Evolutionary conservation across 2,329 filamentous ascomycete genomes (phyloP).

Genomic region (Exophiala oligosperma): DNA sequence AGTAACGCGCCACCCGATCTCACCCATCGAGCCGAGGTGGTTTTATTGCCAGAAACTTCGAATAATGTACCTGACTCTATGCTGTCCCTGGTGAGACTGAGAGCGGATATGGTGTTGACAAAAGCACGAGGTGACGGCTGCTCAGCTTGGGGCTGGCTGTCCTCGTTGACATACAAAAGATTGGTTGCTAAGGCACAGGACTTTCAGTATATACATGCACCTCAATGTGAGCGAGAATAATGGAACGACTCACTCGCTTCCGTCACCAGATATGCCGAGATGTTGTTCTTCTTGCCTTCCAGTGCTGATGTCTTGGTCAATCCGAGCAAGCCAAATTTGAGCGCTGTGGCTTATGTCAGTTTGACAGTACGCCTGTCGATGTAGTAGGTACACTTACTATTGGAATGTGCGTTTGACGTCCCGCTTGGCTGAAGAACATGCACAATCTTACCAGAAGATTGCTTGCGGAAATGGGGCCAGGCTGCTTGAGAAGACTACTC

Average conservation of each 20-base stretch:
- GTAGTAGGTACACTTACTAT: background rate
- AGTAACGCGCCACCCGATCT: conserved; percentile 82
- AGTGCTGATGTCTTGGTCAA: conserved; percentile 97
- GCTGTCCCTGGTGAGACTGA: conserved; percentile 72
- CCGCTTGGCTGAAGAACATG: background rate
- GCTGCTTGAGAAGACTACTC: conserved; percentile 5
- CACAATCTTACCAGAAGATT: conserved; percentile 4
- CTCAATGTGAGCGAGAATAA: conserved; percentile 43
- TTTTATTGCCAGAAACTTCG: conserved; percentile 62
- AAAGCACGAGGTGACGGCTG: no score
- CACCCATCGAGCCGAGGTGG: conserved; percentile 86
- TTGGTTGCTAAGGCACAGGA: conserved; percentile 63
- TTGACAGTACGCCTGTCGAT: conserved; percentile 40
- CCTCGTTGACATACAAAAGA: conserved; percentile 38
- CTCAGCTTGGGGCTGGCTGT: no score
- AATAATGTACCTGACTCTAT: conserved; percentile 86
- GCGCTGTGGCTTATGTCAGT: conserved; percentile 74
- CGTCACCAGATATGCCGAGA: conserved; percentile 90
- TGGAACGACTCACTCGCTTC: conserved; percentile 91
- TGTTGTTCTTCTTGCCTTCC: conserved; percentile 97
- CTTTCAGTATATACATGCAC: conserved; percentile 51
- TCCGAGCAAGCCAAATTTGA: conserved; percentile 89
- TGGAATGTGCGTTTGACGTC: background rate
- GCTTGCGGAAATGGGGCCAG: conserved; percentile 10
- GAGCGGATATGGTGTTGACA: no score